Evolutionary conservation across 805 yeast species (phyloP).

Genomic region (Candida tammaniensis): DNA sequence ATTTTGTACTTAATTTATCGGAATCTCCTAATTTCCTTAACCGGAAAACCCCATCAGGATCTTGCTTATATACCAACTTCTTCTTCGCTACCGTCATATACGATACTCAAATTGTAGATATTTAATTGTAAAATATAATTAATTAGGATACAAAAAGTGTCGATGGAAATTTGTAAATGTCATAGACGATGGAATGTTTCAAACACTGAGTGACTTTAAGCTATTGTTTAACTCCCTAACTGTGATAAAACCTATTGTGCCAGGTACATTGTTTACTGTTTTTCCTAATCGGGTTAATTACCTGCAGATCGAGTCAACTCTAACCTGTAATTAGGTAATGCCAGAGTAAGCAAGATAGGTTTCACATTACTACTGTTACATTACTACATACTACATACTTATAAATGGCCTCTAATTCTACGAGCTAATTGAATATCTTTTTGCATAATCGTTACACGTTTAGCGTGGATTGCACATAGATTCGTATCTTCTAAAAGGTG

Average conservation of each 20-base stretch:
- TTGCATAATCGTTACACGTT: slow-evolving; percentile 82
- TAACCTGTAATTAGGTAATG: no score
- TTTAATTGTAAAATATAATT: no score
- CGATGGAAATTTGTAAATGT: no score
- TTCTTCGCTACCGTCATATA: slow-evolving; percentile 17
- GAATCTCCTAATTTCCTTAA: slow-evolving; percentile 24
- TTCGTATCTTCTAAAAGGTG: slow-evolving; percentile 77
- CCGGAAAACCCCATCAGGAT: slow-evolving; percentile 38
- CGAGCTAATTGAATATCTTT: slow-evolving; percentile 80
- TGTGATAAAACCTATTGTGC: no score
- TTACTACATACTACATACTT: background rate
- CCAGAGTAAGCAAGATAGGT: no score
- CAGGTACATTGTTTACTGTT: slow-evolving; percentile 7
- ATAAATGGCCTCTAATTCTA: slow-evolving; percentile 56
- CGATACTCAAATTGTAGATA: no score
- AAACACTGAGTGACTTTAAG: no score
- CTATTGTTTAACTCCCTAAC: no score
- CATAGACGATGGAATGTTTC: no score
- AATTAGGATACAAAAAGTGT: no score
- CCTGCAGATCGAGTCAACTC: no score
- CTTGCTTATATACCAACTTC: slow-evolving; percentile 34
- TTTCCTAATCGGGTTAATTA: slow-evolving; percentile 5
- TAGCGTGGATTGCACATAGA: slow-evolving; percentile 74
- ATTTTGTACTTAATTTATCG: slow-evolving; percentile 12
- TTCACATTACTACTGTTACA: background rate